Evolutionary conservation across 208 protist species (phyloP), one percentile per base, ranked within the genome.

Genomic region (Porcisia deanei): DNA sequence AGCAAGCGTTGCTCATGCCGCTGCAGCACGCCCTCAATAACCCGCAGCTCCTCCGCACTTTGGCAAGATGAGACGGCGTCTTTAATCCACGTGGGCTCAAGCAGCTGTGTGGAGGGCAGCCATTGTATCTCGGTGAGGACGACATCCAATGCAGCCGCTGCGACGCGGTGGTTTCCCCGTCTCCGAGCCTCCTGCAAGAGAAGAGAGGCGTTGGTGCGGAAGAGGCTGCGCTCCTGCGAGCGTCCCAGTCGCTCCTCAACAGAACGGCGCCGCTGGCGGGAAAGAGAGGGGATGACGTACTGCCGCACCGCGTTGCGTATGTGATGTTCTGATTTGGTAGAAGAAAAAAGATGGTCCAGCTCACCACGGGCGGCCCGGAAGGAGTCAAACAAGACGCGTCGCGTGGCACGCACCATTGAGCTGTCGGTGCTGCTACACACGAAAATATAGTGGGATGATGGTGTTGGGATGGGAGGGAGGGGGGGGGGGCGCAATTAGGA

Each of bases 121-220:
- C 47, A 41, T 10, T n/a, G 25, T 14, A 67, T 47, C 41, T 89
- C 78, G 14, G 77, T 59, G 20, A 93, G 69, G 22, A 77, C 82
- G 22, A 90, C 83, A 25, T 80, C 61, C 60, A 95, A 64, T 37
- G 90, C 82, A 1, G 78, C 83, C 10, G 81, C 82, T 0, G 90
- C 89, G 0, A 95, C 85, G 58, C 65, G 49, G 59, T 74, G 80
- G 78, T 80, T 64, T 1, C 49, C 76, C 1, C 80, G 81, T n/a
- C 82, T 76, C 34, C 85, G 74, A 3, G 92, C 88, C 76, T 97
- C 92, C n/a, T 87, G 83, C 72, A 95, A 80, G 3, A 97, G 16
- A n/a, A 95, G 80, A 2, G 73, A 83, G 7, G 91, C 54, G 43
- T 81, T 88, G 8, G 79, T 82, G 30, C 88, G 87, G 34, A 91